These are phyloP conservation scores for Ceratobasidium sp. DNA, from an alignment of 1,284 basidiomycete species.

Conservation along the genomic window DNA sequence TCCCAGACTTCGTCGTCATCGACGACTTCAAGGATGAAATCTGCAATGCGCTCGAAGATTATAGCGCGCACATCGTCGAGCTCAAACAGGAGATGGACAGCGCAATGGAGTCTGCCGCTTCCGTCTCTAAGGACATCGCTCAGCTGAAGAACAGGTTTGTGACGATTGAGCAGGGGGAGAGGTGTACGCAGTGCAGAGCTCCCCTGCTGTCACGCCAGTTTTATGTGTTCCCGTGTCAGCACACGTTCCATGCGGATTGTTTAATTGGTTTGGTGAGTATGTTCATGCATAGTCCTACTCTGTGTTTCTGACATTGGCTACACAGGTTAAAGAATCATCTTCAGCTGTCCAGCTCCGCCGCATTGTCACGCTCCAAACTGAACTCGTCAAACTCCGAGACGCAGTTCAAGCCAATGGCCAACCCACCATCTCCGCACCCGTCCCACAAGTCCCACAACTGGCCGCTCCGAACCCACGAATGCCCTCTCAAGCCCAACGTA, in stretches of 20 bases:
- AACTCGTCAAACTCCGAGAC: slow-evolving; percentile 71
- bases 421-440: slow-evolving; percentile 45
- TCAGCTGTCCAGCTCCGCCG: slow-evolving; percentile 82
- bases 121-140: slow-evolving; percentile 92
- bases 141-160: slow-evolving; percentile 91
- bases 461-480: slow-evolving; percentile 15
- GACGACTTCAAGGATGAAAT: slow-evolving; percentile 99
- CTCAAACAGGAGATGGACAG: slow-evolving; percentile 97
- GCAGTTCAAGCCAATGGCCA: slow-evolving; percentile 49
- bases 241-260: slow-evolving; percentile 95
- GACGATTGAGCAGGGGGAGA: slow-evolving; percentile 88
- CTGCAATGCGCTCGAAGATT: slow-evolving; percentile 93
- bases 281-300: neutral
- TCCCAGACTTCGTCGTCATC: slow-evolving; percentile 99
- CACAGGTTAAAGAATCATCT: slow-evolving; percentile 88
- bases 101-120: slow-evolving; percentile 89
- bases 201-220: slow-evolving; percentile 88
- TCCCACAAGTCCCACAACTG: slow-evolving; percentile 23
- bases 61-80: slow-evolving; percentile 89
- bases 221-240: slow-evolving; percentile 98
- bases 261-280: slow-evolving; percentile 84
- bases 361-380: slow-evolving; percentile 84
- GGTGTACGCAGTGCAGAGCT: slow-evolving; percentile 83
- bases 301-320: slow-evolving; percentile 38
- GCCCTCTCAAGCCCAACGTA: slow-evolving; percentile 59